phyloP scores from a whole-genome alignment of 2,329 filamentous ascomycete genomes.

The Botrytis paeoniae region DNA sequence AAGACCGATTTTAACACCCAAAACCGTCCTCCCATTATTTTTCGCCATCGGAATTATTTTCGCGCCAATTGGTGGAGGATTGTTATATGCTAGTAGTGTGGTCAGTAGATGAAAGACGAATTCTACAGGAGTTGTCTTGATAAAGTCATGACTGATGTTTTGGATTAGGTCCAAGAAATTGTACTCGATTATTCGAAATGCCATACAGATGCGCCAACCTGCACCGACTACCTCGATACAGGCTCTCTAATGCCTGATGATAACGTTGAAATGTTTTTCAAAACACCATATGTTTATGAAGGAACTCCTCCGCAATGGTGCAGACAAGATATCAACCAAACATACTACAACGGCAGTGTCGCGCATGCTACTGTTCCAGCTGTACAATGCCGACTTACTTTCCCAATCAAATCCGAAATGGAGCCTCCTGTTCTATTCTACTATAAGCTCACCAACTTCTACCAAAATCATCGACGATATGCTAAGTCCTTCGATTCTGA shows the following conservation, averaged over 20 bases:
- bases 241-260: not conserved
- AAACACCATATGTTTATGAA: conserved; percentile 43
- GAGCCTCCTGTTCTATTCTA: conserved; percentile 84
- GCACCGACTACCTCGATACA: conserved; percentile 51
- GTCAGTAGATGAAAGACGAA: conserved; percentile 45
- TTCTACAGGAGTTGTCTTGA: not conserved
- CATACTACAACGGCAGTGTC: conserved; percentile 38
- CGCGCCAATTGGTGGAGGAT: conserved; percentile 82
- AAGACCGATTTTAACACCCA: conserved; percentile 91
- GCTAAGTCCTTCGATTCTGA: conserved; percentile 82
- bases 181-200: conserved; percentile 88
- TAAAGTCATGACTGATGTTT: conserved; percentile 7
- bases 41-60: conserved; percentile 90
- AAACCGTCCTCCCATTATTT: conserved; percentile 88
- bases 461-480: conserved; percentile 97
- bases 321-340: conserved; percentile 41
- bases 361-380: conserved; percentile 37
- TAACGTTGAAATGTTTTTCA: conserved; percentile 52
- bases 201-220: conserved; percentile 50
- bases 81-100: conserved; percentile 81
- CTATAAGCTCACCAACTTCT: conserved; percentile 96
- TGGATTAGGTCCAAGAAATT: conserved; percentile 62
- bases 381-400: conserved; percentile 67
- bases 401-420: conserved; percentile 76
- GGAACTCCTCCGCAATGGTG: conserved; percentile 25